Evolutionary conservation across 768 basidiomycete genomes (phyloP).

Genomic region (Gautieria morchelliformis): DNA sequence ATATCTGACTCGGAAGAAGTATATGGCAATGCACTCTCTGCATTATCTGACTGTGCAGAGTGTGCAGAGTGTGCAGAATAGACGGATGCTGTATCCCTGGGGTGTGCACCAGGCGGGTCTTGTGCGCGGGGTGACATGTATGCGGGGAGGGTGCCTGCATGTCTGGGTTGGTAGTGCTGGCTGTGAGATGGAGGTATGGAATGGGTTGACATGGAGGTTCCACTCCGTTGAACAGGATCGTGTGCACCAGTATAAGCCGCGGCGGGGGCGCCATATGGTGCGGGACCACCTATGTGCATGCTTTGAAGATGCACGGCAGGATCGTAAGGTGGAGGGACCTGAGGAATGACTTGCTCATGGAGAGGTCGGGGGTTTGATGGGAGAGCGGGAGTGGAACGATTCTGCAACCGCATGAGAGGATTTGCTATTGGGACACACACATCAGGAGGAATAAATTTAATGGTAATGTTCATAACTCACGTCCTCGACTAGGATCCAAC

Average conservation of each 20-base stretch:
- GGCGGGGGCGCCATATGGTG: constrained; percentile 22
- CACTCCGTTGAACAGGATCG: constrained; percentile 45
- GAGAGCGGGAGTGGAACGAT: constrained; percentile 39
- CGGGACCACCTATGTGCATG: constrained; percentile 41
- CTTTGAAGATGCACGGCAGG: constrained; percentile 37
- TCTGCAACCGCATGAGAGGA: constrained; percentile 34
- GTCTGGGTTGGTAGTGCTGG: constrained; percentile 26
- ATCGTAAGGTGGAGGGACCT: constrained; percentile 32
- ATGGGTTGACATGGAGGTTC: constrained; percentile 48
- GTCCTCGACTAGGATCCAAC: constrained; percentile 6
- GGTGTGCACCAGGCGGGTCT: constrained; percentile 7
- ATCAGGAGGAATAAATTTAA: not conserved
- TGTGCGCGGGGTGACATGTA: constrained; percentile 15
- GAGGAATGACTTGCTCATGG: constrained; percentile 20
- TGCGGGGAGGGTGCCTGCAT: constrained; percentile 33
- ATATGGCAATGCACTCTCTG: constrained; percentile 17
- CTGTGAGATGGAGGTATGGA: constrained; percentile 18
- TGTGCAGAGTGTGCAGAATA: constrained; percentile 13
- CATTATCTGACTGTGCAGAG: constrained; percentile 11
- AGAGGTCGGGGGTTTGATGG: constrained; percentile 28
- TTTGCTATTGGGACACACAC: constrained; percentile 10
- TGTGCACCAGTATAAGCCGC: constrained; percentile 16
- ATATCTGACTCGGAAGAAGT: constrained; percentile 27
- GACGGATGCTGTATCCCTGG: constrained; percentile 14
- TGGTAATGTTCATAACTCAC: not conserved